Conservation (phyloP, 345 rosid genomes). For the Eutrema yunnanense region DNA sequence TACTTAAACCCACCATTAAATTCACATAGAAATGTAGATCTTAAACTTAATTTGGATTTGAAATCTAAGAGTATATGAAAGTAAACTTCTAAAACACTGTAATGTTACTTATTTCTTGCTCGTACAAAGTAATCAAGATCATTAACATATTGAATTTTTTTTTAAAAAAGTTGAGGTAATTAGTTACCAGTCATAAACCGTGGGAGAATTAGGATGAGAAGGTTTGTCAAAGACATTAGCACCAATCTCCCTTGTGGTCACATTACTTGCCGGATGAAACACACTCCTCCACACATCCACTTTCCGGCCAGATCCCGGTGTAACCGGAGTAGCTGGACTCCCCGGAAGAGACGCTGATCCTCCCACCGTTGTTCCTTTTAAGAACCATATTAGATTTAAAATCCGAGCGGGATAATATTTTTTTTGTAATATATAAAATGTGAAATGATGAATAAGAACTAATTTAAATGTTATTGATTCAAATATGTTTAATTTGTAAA, state of each 20-base stretch:
- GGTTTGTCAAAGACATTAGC: conserved; percentile 76
- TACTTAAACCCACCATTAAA: not conserved
- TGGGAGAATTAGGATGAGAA: conserved; percentile 70
- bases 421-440: too few species aligned
- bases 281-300: conserved; percentile 98
- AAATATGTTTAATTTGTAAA: too few species aligned
- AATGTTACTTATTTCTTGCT: not conserved
- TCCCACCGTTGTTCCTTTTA: not conserved
- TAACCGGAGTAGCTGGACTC: conserved; percentile 21
- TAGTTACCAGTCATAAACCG: conserved; percentile 87
- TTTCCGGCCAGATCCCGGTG: conserved; percentile 40
- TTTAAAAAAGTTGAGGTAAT: not conserved
- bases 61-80: not conserved
- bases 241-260: conserved; percentile 66
- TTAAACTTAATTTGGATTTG: not conserved
- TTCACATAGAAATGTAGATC: not conserved
- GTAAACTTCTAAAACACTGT: not conserved
- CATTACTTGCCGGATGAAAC: conserved; percentile 92
- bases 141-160: not conserved
- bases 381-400: not conserved
- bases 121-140: not conserved
- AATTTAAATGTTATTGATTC: too few species aligned
- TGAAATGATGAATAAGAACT: too few species aligned
- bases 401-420: too few species aligned
- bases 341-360: conserved; percentile 20